phyloP scores from a whole-genome alignment of 768 basidiomycete species.

The Mycena haematopus region DNA sequence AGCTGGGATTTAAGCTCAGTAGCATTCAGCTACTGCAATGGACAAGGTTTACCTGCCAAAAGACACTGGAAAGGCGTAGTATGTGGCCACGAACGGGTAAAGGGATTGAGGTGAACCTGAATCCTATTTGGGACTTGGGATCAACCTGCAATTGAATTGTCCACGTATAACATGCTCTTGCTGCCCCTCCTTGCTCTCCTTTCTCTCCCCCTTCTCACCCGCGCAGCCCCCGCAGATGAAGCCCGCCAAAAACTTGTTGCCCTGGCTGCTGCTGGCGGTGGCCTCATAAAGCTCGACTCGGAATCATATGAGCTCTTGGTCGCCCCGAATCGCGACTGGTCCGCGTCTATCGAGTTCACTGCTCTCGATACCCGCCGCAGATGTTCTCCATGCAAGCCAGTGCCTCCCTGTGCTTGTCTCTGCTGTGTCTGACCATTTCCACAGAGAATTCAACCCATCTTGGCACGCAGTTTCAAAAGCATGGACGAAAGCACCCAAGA shows the following conservation, averaged over 20 bases:
- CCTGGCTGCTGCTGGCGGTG: constrained; percentile 75
- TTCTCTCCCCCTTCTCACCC: constrained; percentile 38
- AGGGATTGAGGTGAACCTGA: too few relatives aligned
- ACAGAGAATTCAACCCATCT: constrained; percentile 84
- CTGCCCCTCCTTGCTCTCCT: constrained; percentile 36
- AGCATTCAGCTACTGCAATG: too few relatives aligned
- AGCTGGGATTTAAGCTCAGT: neutral
- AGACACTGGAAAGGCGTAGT: too few relatives aligned
- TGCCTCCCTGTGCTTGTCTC: constrained; percentile 22
- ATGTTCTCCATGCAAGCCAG: constrained; percentile 93
- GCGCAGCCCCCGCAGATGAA: constrained; percentile 40
- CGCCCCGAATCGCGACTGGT: constrained; percentile 81
- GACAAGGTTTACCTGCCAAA: too few relatives aligned
- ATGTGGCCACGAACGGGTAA: too few relatives aligned
- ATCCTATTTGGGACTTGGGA: too few relatives aligned
- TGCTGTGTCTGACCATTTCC: constrained; percentile 14
- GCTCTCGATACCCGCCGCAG: constrained; percentile 82
- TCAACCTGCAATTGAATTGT: neutral
- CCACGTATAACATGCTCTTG: constrained; percentile 37
- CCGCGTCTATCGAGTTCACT: constrained; percentile 86
- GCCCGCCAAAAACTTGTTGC: constrained; percentile 64
- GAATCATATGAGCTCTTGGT: constrained; percentile 80
- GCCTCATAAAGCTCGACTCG: constrained; percentile 82
- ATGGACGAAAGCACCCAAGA: constrained; percentile 70
- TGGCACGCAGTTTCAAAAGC: constrained; percentile 84